These are phyloP conservation scores for Linnemannia exigua DNA, from an alignment of 192 early-diverging fungal genomes.

Conservation along the genomic window DNA sequence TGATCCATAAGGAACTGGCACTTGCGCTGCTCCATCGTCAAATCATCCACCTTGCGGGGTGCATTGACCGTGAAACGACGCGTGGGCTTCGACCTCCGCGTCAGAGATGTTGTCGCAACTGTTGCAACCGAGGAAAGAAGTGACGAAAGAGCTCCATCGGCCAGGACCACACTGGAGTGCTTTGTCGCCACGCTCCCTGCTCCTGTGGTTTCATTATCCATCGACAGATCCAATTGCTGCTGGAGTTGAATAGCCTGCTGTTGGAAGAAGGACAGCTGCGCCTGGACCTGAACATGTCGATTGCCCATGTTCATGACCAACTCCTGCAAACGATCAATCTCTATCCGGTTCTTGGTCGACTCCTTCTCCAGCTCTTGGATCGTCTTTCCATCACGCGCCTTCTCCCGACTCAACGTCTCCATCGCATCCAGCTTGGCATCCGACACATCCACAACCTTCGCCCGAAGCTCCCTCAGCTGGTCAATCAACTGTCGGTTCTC, in stretches of 20 bases:
- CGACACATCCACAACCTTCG: slow-evolving; percentile 9
- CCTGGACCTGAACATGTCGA: slow-evolving; percentile 43
- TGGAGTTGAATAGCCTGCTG: slow-evolving; percentile 39
- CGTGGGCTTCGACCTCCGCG: slow-evolving; percentile 22
- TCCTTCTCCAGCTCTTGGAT: slow-evolving; percentile 17
- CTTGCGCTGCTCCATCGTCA: slow-evolving; percentile 49
- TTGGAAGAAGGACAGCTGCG: slow-evolving; percentile 43
- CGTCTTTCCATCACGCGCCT: background rate
- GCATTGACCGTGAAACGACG: slow-evolving; percentile 52
- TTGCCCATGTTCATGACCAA: slow-evolving; percentile 49
- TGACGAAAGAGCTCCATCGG: slow-evolving; percentile 21
- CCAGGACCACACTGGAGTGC: slow-evolving; percentile 26
- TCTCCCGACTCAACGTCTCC: slow-evolving; percentile 16
- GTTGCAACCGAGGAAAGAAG: slow-evolving; percentile 39
- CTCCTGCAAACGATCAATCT: slow-evolving; percentile 40
- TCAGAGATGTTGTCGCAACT: slow-evolving; percentile 25
- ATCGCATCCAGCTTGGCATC: slow-evolving; percentile 13
- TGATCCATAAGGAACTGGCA: slow-evolving; percentile 56
- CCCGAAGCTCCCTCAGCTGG: slow-evolving; percentile 17
- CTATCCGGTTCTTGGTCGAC: background rate
- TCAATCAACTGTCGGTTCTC: slow-evolving; percentile 49
- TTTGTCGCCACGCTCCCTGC: slow-evolving; percentile 16
- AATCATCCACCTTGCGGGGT: slow-evolving; percentile 25
- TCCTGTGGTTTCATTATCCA: background rate
- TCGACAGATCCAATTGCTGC: slow-evolving; percentile 13